Conservation (phyloP, 1,284 basidiomycete genomes). For the Entoloma clypeatum region DNA sequence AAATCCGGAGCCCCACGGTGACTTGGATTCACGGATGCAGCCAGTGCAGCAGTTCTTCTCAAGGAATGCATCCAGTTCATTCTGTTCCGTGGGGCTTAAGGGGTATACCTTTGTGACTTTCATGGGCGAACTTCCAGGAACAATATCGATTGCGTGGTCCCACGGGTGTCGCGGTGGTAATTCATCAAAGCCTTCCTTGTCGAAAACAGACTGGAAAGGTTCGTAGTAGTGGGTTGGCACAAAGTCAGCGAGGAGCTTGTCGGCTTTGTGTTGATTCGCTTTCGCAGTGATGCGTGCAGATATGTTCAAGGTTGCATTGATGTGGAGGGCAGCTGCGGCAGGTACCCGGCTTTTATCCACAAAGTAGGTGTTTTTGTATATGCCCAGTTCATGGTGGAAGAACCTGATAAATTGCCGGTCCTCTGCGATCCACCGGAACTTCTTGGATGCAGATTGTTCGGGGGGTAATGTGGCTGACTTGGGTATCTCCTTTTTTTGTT, state of each 20-base stretch:
- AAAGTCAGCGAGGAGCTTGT: neutral
- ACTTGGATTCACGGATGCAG: conserved; percentile 25
- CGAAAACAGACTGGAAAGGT: neutral
- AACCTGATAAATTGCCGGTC: conserved; percentile 5
- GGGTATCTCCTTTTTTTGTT: neutral
- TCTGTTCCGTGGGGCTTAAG: neutral
- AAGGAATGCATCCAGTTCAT: conserved; percentile 24
- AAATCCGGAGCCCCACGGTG: conserved; percentile 31
- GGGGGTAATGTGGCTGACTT: too few relatives aligned
- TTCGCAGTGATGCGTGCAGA: neutral
- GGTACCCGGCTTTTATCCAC: neutral
- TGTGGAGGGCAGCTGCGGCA: neutral
- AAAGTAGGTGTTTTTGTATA: neutral
- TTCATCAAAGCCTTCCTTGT: conserved; percentile 6
- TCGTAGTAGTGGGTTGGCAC: conserved; percentile 6
- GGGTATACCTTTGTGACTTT: conserved; percentile 6
- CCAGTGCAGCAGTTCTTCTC: conserved; percentile 29
- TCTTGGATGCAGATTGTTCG: neutral
- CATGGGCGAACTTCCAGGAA: neutral
- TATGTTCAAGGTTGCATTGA: conserved; percentile 4
- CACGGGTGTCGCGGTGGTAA: conserved; percentile 3
- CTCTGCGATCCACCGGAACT: conserved; percentile 4
- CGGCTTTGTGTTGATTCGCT: neutral
- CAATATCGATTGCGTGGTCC: conserved; percentile 9
- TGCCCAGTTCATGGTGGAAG: conserved; percentile 1